Conservation (phyloP, 352 stramenopile genomes). For the Globisporangium radiosum region DNA sequence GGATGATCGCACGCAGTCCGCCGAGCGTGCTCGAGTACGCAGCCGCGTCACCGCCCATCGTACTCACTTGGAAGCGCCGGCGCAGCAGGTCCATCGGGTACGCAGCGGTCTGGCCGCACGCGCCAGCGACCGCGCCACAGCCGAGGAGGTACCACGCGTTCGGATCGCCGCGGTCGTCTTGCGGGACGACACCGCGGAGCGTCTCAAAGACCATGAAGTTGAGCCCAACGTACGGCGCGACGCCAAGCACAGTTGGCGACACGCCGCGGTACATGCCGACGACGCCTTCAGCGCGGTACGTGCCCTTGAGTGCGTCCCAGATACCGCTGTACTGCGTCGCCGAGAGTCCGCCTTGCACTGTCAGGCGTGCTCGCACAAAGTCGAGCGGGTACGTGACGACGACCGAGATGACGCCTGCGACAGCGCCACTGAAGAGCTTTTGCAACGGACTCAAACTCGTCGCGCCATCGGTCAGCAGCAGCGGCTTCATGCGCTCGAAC, state of each 20-base stretch:
- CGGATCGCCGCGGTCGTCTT: slow-evolving; percentile 38
- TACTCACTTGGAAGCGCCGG: slow-evolving; percentile 63
- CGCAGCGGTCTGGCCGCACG: slow-evolving; percentile 58
- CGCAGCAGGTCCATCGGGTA: slow-evolving; percentile 78
- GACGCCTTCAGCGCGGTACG: slow-evolving; percentile 47
- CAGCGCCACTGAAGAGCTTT: slow-evolving; percentile 49
- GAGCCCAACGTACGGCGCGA: slow-evolving; percentile 67
- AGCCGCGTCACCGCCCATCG: slow-evolving; percentile 16
- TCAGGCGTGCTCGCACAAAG: slow-evolving; percentile 64
- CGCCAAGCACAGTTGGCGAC: slow-evolving; percentile 52
- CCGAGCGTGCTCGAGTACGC: slow-evolving; percentile 50
- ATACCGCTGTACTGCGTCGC: slow-evolving; percentile 61
- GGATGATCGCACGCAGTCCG: slow-evolving; percentile 38
- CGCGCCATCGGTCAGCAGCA: slow-evolving; percentile 33
- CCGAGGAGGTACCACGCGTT: slow-evolving; percentile 48
- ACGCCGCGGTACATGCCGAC: slow-evolving; percentile 55
- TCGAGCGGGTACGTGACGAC: slow-evolving; percentile 67
- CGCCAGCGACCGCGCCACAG: slow-evolving; percentile 57
- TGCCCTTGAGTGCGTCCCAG: slow-evolving; percentile 42
- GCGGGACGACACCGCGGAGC: slow-evolving; percentile 34
- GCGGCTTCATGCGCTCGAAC: slow-evolving; percentile 53
- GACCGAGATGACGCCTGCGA: slow-evolving; percentile 65
- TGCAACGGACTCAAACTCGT: slow-evolving; percentile 33
- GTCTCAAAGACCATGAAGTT: slow-evolving; percentile 80
- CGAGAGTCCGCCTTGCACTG: slow-evolving; percentile 54